Evolutionary conservation across 768 basidiomycete genomes (phyloP), one percentile per base, ranked within the genome.

Genomic region (Tulasnella sp.): DNA sequence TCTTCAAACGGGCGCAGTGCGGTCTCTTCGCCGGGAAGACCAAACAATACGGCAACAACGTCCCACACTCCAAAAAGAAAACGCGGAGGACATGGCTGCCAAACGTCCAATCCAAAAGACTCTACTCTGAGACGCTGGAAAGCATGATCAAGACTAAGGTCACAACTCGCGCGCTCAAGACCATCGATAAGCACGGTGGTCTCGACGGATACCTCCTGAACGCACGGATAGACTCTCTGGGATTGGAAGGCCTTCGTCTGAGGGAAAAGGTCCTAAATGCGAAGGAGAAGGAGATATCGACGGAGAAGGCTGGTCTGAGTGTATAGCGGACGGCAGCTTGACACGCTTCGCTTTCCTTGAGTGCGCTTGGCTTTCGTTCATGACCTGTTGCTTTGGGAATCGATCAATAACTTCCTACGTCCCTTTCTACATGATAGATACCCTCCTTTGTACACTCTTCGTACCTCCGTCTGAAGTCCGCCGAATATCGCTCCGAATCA

Each of bases 21-120:
- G 90, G 89, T 56, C 81, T 93, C 1, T 92, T 86, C 67, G 87
- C 90, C 56, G 89, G 89, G 15, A 85, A 83, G 68, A 80, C 74
- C 56, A 87, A 83, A 65, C 83, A 82, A 66, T 81, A 81, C 64
- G 91, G 91, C 24, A 92, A 92, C 75, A 92, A 84, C 67, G 88
- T 92, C 49, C 89, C 91, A 0, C 85, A 89, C 70, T 92, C 90
- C 22, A 84, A 84, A 68, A 79, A 85, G 69, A 92, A 92, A 74
- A 92, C 92, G 24, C 83, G 86, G 51, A 76, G 91, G 42, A 79
- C 84, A 45, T 93, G 91, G 91, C 74, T 90, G 10, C 91, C 91
- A 34, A 93, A 93, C 70, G 77, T 91, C 22, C 89, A 92, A 64
- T 73, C 74, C 52, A 91, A 92, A 70, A 79, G 82, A 1, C 65